phyloP scores from a whole-genome alignment of 164 flowering plant species.

The Vitis vinifera region ASM3070453v1 NC_081819.1:21248501-21249000 shows the following conservation, averaged over 20 bases:
- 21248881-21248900: not conserved
- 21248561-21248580: not conserved
- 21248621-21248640: conserved; percentile 89
- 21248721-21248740: conserved; percentile 85
- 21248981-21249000: too few species aligned
- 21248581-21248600: not conserved
- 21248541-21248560: not conserved
- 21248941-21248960: too few species aligned
- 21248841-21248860: not conserved
- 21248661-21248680: conserved; percentile 88
- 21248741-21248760: conserved; percentile 78
- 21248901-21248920: too few species aligned
- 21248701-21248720: conserved; percentile 91
- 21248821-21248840: not conserved
- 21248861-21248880: not conserved
- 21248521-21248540: not conserved
- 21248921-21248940: too few species aligned
- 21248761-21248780: conserved; percentile 91
- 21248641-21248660: conserved; percentile 97
- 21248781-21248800: conserved; percentile 89
- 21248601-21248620: not conserved
- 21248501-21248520: not conserved
- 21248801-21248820: conserved; percentile 16
- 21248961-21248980: too few species aligned
- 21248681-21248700: conserved; percentile 97